Evolutionary conservation across 805 yeast genomes (phyloP).

Genomic region (Ogataea henricii): DNA sequence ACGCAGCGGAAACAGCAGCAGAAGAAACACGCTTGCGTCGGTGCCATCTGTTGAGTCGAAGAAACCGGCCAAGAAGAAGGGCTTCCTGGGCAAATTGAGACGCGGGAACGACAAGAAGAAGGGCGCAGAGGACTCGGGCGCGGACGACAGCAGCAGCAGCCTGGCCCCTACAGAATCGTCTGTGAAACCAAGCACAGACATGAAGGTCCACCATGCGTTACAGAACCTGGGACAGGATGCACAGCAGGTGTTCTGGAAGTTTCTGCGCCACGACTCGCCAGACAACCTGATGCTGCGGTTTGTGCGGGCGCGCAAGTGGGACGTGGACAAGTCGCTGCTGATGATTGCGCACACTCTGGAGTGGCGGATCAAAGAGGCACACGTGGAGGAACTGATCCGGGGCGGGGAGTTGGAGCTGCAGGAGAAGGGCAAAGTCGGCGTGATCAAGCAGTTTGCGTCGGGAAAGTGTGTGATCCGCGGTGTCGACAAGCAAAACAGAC

Average conservation of each 20-base stretch:
- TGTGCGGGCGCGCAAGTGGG: slow-evolving; percentile 86
- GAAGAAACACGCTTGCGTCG: slow-evolving; percentile 30
- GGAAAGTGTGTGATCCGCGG: slow-evolving; percentile 80
- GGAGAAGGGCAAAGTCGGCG: slow-evolving; percentile 44
- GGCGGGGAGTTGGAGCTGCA: slow-evolving; percentile 72
- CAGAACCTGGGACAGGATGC: slow-evolving; percentile 55
- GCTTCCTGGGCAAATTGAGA: slow-evolving; percentile 31
- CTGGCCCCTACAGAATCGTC: slow-evolving; percentile 31
- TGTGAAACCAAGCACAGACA: slow-evolving; percentile 33
- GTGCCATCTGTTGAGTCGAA: slow-evolving; percentile 29
- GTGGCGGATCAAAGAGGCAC: slow-evolving; percentile 69
- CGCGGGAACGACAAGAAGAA: slow-evolving; percentile 29
- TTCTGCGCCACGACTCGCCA: slow-evolving; percentile 75
- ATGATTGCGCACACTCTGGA: slow-evolving; percentile 74
- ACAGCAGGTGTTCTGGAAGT: slow-evolving; percentile 55
- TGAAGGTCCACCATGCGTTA: slow-evolving; percentile 49
- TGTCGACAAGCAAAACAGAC: slow-evolving; percentile 69
- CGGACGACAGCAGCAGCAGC: slow-evolving; percentile 17
- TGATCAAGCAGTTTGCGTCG: slow-evolving; percentile 55
- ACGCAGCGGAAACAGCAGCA: slow-evolving; percentile 12
- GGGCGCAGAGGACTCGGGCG: slow-evolving; percentile 14
- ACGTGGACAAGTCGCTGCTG: slow-evolving; percentile 61
- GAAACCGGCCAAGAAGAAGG: slow-evolving; percentile 36
- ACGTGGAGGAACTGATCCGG: slow-evolving; percentile 60
- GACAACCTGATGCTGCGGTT: slow-evolving; percentile 79